Evolutionary conservation across 2,329 filamentous ascomycete genomes (phyloP).

Genomic region (Sporothrix luriei): DNA sequence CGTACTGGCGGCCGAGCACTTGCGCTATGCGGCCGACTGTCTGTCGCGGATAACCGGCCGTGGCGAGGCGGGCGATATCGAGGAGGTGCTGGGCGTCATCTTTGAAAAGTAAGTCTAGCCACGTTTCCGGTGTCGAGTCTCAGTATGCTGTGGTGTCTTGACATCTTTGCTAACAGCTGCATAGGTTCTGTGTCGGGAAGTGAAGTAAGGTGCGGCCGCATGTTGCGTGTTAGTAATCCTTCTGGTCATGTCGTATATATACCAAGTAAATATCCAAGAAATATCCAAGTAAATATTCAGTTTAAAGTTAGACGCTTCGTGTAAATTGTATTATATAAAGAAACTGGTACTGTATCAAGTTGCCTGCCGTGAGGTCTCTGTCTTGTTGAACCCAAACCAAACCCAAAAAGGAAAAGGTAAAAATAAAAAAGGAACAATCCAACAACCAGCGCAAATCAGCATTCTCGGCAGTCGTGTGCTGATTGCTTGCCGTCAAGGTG

Average conservation of each 20-base stretch:
- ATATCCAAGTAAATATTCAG: neutral
- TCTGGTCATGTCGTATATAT: too few species aligned
- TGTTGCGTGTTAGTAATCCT: neutral
- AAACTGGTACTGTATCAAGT: neutral
- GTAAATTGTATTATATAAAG: neutral
- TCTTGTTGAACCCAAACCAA: constrained; percentile 14
- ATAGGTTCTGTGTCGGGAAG: constrained; percentile 54
- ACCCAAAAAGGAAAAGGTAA: neutral
- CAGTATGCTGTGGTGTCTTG: too few species aligned
- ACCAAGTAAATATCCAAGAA: neutral
- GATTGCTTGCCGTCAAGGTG: constrained; percentile 3
- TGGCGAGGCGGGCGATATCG: constrained; percentile 84
- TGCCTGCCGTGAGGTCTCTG: constrained; percentile 25
- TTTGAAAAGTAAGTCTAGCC: constrained; percentile 81
- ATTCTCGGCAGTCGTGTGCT: constrained; percentile 8
- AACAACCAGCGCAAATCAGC: neutral
- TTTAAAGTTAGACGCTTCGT: neutral
- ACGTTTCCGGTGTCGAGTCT: too few species aligned
- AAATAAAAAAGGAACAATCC: neutral
- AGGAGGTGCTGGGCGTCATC: constrained; percentile 93
- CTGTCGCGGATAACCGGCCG: constrained; percentile 86
- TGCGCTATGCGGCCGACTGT: constrained; percentile 76
- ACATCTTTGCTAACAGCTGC: constrained; percentile 12
- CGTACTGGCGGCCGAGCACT: constrained; percentile 84
- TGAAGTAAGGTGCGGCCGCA: constrained; percentile 36